Conservation (phyloP, 129 eudicot species). For the Logfia minima region DNA sequence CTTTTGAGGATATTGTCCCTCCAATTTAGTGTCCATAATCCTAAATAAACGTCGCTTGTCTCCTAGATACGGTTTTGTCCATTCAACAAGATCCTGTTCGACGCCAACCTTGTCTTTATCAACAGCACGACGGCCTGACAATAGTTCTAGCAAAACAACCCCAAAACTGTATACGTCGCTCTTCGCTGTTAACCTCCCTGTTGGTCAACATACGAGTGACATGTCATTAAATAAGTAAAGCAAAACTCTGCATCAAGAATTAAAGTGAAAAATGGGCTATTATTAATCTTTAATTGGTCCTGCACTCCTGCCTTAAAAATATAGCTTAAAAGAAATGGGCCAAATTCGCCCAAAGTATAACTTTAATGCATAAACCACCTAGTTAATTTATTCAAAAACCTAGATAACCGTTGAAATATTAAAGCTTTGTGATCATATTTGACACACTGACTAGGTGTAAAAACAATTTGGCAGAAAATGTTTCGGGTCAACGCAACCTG, state of each 20-base stretch:
- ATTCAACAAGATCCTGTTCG: slow-evolving; percentile 85
- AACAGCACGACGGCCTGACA: slow-evolving; percentile 85
- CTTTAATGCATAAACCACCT: not conserved
- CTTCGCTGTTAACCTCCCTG: slow-evolving; percentile 78
- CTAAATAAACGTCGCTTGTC: slow-evolving; percentile 74
- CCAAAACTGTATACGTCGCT: slow-evolving; percentile 97
- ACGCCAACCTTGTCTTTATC: slow-evolving; percentile 59
- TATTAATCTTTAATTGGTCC: too few species aligned
- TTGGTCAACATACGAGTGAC: slow-evolving; percentile 7
- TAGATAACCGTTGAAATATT: not conserved
- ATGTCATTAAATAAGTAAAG: not conserved
- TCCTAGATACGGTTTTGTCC: slow-evolving; percentile 88
- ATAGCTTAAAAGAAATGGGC: not conserved
- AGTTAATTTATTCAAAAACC: not conserved
- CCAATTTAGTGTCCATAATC: slow-evolving; percentile 83
- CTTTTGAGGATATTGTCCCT: slow-evolving; percentile 91
- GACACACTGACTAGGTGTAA: not conserved
- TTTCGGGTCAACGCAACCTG: not conserved
- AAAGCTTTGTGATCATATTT: not conserved
- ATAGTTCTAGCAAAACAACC: slow-evolving; percentile 78
- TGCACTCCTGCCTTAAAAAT: not conserved
- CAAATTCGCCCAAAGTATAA: not conserved
- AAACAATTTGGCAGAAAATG: not conserved
- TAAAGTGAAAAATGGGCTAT: not conserved
- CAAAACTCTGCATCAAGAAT: not conserved